A percentile compares a stretch with the other conserved stretches of the same genome.
Conservation (phyloP, 2,329 filamentous ascomycete genomes). For the Chlorencoelia australis region DNA sequence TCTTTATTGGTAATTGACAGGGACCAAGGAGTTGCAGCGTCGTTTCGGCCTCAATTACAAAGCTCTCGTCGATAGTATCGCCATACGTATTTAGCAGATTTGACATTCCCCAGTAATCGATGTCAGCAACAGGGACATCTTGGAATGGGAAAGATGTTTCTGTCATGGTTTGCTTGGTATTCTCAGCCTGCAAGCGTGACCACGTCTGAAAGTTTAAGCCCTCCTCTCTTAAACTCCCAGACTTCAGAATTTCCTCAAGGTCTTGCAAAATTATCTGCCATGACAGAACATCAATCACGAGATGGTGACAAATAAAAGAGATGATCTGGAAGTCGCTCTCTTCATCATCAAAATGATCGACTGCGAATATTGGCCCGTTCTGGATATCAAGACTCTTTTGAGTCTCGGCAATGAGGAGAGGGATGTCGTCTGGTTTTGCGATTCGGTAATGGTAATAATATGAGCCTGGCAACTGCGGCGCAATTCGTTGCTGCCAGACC, state of each 20-base stretch:
- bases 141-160: constrained; percentile 22
- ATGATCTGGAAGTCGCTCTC: constrained; percentile 26
- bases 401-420: constrained; percentile 2
- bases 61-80: constrained; percentile 25
- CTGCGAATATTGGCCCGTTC: constrained; percentile 14
- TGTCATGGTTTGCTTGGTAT: constrained; percentile 20
- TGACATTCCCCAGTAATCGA: constrained; percentile 31
- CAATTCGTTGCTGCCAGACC: background rate
- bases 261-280: constrained; percentile 31
- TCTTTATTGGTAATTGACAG: constrained; percentile 26
- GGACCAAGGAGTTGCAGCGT: constrained; percentile 18
- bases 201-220: constrained; percentile 30
- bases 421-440: background rate
- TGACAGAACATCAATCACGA: constrained; percentile 29
- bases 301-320: constrained; percentile 18
- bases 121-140: constrained; percentile 21
- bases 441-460: constrained; percentile 11
- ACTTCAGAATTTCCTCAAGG: constrained; percentile 24
- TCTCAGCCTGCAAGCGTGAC: constrained; percentile 26
- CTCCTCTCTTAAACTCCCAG: background rate
- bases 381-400: constrained; percentile 26
- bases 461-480: constrained; percentile 9
- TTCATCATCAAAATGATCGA: constrained; percentile 15
- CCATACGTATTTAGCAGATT: constrained; percentile 26
- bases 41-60: constrained; percentile 32